Conservation (phyloP, 768 basidiomycete genomes). For the Trametes sanguinea region DNA sequence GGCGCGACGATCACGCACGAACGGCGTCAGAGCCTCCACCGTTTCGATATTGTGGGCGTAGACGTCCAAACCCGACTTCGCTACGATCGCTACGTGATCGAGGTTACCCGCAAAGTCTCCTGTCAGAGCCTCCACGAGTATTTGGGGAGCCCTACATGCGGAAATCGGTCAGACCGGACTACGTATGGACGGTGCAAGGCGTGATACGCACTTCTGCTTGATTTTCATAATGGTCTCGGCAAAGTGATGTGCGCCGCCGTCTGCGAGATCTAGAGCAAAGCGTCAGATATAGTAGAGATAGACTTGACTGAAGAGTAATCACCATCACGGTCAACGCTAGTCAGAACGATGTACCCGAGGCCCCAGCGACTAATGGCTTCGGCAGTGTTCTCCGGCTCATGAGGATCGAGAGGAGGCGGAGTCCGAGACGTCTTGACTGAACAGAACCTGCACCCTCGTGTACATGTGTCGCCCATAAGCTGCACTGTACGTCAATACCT, state of each 20-base stretch:
- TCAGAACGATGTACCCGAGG: conserved; percentile 95
- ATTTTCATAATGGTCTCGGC: conserved; percentile 94
- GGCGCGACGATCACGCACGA: conserved; percentile 92
- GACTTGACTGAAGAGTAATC: conserved; percentile 28
- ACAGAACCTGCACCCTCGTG: conserved; percentile 96
- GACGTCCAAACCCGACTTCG: conserved; percentile 92
- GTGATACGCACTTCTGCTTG: conserved; percentile 80
- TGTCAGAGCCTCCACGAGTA: conserved; percentile 94
- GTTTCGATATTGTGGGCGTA: conserved; percentile 99
- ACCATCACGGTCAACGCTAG: conserved; percentile 97
- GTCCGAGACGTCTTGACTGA: conserved; percentile 91
- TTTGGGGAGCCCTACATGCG: conserved; percentile 77
- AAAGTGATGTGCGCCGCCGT: conserved; percentile 93
- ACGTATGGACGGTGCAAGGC: background rate
- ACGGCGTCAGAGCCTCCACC: conserved; percentile 90
- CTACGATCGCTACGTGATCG: conserved; percentile 77
- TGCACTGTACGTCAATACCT: conserved; percentile 35
- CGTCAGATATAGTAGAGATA: background rate
- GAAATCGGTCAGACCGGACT: background rate
- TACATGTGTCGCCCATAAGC: conserved; percentile 99
- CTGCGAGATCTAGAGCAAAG: conserved; percentile 70
- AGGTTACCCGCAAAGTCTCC: conserved; percentile 88
- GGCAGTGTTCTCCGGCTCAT: conserved; percentile 97
- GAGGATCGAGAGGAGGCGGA: conserved; percentile 90
- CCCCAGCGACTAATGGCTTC: conserved; percentile 99